These are phyloP conservation scores for Micractinium sp. DNA, from an alignment of 139 green algal genomes.

Conservation along the genomic window DNA sequence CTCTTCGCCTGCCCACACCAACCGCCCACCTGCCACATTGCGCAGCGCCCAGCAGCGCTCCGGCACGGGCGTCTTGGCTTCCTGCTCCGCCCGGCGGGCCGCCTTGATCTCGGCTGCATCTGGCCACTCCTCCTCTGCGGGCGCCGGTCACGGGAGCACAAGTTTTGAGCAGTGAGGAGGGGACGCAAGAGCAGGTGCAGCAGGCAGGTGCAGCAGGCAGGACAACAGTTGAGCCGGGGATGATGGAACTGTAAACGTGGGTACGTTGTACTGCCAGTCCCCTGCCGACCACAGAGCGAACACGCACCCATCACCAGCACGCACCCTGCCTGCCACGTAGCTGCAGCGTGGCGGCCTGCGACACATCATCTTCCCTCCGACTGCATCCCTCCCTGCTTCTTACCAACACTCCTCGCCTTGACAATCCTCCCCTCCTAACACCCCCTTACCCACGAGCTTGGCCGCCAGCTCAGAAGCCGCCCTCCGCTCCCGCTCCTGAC, in stretches of 20 bases:
- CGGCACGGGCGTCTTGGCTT: conserved; percentile 59
- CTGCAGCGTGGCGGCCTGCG: too few relatives aligned
- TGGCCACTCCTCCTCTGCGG: conserved; percentile 64
- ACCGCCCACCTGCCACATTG: conserved; percentile 53
- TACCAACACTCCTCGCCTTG: too few relatives aligned
- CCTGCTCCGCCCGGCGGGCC: conserved; percentile 45
- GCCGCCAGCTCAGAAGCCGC: conserved; percentile 42
- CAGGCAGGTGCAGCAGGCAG: neutral
- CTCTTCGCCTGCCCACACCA: too few relatives aligned
- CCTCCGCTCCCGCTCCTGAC: conserved; percentile 36
- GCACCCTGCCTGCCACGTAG: too few relatives aligned
- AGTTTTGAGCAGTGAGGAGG: neutral
- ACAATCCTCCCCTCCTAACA: too few relatives aligned
- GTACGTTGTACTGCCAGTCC: too few relatives aligned
- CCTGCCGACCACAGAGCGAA: too few relatives aligned
- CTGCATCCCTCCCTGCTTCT: too few relatives aligned
- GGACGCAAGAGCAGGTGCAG: neutral
- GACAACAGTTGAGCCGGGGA: too few relatives aligned
- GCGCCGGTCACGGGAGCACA: neutral
- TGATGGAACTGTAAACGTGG: too few relatives aligned
- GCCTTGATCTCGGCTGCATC: conserved; percentile 47
- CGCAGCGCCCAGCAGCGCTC: conserved; percentile 66
- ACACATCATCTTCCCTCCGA: too few relatives aligned
- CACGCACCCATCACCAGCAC: too few relatives aligned
- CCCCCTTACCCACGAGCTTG: conserved; percentile 45